Base-by-base conservation (phyloP, 2,329 filamentous ascomycete genomes). In the Sordariomycetes sp. region DNA sequence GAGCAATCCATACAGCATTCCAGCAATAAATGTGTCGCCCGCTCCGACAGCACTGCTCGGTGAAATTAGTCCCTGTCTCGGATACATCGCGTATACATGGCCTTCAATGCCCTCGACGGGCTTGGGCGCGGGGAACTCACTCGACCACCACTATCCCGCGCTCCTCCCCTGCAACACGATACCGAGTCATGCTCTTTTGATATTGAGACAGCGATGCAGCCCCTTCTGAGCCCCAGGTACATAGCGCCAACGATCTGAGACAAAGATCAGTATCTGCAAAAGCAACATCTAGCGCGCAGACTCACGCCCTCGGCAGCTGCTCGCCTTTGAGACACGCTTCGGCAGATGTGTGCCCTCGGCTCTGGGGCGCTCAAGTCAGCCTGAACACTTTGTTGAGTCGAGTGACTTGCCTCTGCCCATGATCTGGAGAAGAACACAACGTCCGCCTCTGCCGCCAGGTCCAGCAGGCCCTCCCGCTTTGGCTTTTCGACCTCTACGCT, bases 401-500 rank as follows among this genome's bases (percentile, higher is more conserved):
- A 18, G 17, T 17, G 12, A 44, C 54, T 55, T 56, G 80, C 79
- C 61, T 79, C 69, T 39, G 81, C 81, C 81, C 82, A 86, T 33
- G 64, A 66, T 46, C 69, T 72, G 10, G 81, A 83, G 56, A 80
- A 86, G 51, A 86, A 84, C n/a, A 86, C 72, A 14, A 83, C 68
- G 47, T 86, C 76, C 17, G 79, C 80, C 44, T 70, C 63, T 24
- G 62, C 61, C 18, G 78, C 78, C 31, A 85, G 64, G 19, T 71
- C 62, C 32, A 63, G 57, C 36, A 86, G 62, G 3, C 76, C 78
- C 19, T 57, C 52, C 9, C 82, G 68, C 10, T 64, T 66, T 3
- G 81, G 80, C 50, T 83, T 86, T 58, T 86, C 82, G 27, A 82
- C 60, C 54, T 86, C 82, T 35, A 86, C 74, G 51, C 81, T 86